A percentile compares a stretch with the other conserved stretches of the same genome.
Conservation (phyloP, 306 rosid genomes). For the Castanea mollissima region DNA sequence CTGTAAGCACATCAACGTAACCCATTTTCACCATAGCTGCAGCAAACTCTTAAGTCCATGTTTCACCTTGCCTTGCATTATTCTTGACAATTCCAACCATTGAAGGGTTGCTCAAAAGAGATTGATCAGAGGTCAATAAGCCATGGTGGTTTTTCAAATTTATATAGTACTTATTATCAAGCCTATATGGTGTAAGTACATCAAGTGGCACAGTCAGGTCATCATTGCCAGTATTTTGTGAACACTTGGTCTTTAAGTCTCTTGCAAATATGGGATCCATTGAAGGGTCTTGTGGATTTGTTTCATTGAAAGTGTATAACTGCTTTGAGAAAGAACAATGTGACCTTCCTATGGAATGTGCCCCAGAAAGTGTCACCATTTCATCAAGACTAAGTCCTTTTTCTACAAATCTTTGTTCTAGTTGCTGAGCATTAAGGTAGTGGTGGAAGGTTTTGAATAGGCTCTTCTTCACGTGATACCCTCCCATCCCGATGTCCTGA, state of each 20-base stretch:
- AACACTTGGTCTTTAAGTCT: background rate
- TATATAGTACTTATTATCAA: conserved; percentile 3
- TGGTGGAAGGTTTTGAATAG: background rate
- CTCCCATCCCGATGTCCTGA: background rate
- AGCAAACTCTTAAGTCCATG: too few species aligned
- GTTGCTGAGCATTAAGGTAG: background rate
- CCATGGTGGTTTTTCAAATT: background rate
- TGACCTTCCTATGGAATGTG: too few species aligned
- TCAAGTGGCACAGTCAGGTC: background rate
- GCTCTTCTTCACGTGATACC: conserved; percentile 1
- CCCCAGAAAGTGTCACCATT: too few species aligned
- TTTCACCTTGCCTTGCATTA: too few species aligned
- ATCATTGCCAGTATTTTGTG: background rate
- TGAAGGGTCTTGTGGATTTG: too few species aligned
- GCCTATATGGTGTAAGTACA: background rate
- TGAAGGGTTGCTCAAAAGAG: background rate
- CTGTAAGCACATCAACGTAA: background rate
- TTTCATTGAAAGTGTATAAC: too few species aligned
- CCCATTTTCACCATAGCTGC: too few species aligned
- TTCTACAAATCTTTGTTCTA: background rate
- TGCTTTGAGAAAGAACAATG: too few species aligned
- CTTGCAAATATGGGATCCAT: too few species aligned
- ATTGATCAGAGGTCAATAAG: conserved; percentile 5
- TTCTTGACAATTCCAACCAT: too few species aligned
- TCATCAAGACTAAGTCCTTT: too few species aligned